Evolutionary conservation across 257 asterid genomes (phyloP).

Genomic region (Gentiana macrophylla): DNA sequence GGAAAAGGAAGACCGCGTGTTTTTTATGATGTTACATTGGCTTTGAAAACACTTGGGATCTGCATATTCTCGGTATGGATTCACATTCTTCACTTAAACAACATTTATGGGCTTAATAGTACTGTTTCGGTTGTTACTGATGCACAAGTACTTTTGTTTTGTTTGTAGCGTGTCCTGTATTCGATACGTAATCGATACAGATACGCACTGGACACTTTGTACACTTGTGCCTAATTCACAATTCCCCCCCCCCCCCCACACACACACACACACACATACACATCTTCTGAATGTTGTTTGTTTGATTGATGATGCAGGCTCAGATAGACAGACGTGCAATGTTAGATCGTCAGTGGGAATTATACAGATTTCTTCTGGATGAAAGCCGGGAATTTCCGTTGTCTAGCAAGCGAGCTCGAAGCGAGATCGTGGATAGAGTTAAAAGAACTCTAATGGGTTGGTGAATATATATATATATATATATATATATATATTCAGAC

Average conservation of each 20-base stretch:
- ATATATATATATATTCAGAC: no score
- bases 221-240: no score
- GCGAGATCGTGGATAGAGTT: conserved; percentile 27
- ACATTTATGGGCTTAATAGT: not conserved
- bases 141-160: not conserved
- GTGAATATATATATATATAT: conserved; percentile 15
- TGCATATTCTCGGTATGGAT: conserved; percentile 36
- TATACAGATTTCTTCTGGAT: conserved; percentile 35
- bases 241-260: no score
- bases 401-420: conserved; percentile 25
- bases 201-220: no score
- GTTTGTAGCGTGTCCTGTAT: not conserved
- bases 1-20: conserved; percentile 48
- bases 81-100: no score
- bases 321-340: conserved; percentile 36
- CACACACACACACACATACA: no score
- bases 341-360: conserved; percentile 43
- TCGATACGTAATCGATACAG: no score
- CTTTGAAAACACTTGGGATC: conserved; percentile 33
- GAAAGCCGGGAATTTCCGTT: conserved; percentile 32
- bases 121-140: not conserved
- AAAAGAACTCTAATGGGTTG: conserved; percentile 36
- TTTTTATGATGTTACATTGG: conserved; percentile 33
- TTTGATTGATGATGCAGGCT: conserved; percentile 25
- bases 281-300: not conserved